Evolutionary conservation across 2,329 filamentous ascomycete genomes (phyloP), one percentile per base, ranked within the genome.

Genomic region (Hortaea werneckii): DNA sequence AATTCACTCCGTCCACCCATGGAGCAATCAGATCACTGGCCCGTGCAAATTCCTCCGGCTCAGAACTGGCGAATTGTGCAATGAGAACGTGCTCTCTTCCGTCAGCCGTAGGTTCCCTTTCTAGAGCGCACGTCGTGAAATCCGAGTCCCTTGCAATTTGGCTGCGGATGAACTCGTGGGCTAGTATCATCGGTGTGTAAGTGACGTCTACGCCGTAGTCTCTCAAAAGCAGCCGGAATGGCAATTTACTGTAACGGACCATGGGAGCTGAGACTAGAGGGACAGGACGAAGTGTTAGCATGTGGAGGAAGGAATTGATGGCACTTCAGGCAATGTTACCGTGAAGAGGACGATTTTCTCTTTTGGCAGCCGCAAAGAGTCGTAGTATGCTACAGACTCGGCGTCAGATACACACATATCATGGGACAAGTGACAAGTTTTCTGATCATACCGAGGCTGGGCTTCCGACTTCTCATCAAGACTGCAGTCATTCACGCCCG

Each of bases 171-270:
- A 60, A 65, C 39, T 65, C 63, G 39, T 65, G 63, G 8, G 63
- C 63, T 6, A 65, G 57, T 45, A 72, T 71, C 82, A 85, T 85
- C 38, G 82, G 82, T 2, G 81, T 84, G 76, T 82, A 85, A 53
- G 76, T 79, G 5, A 85, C 61, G 60, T 85, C 81, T 11, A 77
- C 76, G 41, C 76, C 77, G 60, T 82, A 85, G 41, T 76, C 69
- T 50, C 79, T 73, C 3, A 81, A 78, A 0, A 82, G 80, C 54
- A 83, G 76, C 41, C 82, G 76, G 58, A 86, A 85, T 40, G 82
- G 81, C 37, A 85, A 73, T 74, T 83, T 57, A 29, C 50, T 55
- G 45, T 56, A 62, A 44, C 80, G 71, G 45, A 83, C 80, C 80
- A 83, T 83, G n/a, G 80, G 80, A 10, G 80, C 80, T 40, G 73